Evolutionary conservation across 345 rosid species (phyloP), one percentile per base, ranked within the genome.

Genomic region (Arabidopsis suecica): DNA sequence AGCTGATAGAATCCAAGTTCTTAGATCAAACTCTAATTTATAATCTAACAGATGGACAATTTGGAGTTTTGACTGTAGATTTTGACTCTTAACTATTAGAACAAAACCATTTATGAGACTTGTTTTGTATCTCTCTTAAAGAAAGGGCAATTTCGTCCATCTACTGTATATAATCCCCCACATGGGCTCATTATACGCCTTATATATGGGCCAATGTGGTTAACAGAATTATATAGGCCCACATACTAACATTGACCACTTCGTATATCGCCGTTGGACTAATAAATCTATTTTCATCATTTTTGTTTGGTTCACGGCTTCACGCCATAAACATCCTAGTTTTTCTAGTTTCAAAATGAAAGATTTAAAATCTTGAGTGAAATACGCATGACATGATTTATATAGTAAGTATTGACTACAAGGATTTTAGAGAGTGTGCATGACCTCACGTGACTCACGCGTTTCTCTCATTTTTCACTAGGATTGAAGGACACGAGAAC

Each of bases 81-180:
- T 28, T 28, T 28, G 30, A 28, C 51, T 38, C 2, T 41, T 68
- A n/a, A 5, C 23, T 7, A 22, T 47, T 11, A 59, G 5, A 14
- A 36, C 58, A 71, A 47, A 34, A 58, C 58, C 74, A 59, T 56
- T 54, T n/a, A 20, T 22, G 34, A 50, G 16, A 25, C 20, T 18
- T 55, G 49, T 62, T 23, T 61, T 22, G 65, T 48, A 36, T 6
- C 2, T 23, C 5, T 23, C 28, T 22, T 25, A 8, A 9, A 8
- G 54, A 49, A 48, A 18, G 25, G 25, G 53, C 25, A 18, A 48
- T 18, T 48, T 48, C 49, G 49, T 45, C 7, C 49, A 14, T n/a
- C 49, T 45, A 0, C 3, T 42, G 5, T 2, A 12, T 42, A 42
- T 12, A 12, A 42, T 42, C n/a, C 47, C 47, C 12, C 12, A 3